phyloP scores from a whole-genome alignment of 768 basidiomycete species.

The Ramaria sp. region DNA sequence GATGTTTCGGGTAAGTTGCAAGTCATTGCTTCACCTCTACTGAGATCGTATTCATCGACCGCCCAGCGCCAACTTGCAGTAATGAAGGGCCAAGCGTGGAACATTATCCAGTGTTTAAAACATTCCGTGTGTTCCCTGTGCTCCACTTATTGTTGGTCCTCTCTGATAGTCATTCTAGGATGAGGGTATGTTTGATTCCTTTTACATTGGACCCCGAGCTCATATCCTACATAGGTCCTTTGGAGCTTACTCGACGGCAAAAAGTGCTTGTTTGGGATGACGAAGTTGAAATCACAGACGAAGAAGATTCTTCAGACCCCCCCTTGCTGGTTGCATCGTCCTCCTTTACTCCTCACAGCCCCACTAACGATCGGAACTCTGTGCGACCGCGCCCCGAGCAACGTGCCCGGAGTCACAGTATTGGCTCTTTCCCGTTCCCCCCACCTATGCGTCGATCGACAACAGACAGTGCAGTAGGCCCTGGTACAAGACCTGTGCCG shows the following conservation, averaged over 20 bases:
- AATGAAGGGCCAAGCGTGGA: conserved; percentile 88
- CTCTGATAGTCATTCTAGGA: conserved; percentile 35
- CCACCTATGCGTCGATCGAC: conserved; percentile 57
- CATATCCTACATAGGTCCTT: conserved; percentile 48
- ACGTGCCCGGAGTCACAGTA: conserved; percentile 12
- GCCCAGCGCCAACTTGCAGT: conserved; percentile 76
- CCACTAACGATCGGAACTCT: background rate
- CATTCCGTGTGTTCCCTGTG: conserved; percentile 45
- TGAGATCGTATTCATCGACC: background rate
- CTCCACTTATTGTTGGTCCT: background rate
- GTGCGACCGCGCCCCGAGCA: conserved; percentile 49
- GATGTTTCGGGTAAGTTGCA: conserved; percentile 67
- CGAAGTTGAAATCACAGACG: conserved; percentile 58
- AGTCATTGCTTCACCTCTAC: background rate
- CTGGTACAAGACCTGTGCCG: conserved; percentile 63
- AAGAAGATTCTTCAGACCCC: conserved; percentile 9
- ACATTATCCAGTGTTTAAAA: conserved; percentile 74
- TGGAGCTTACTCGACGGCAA: conserved; percentile 77
- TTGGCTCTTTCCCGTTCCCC: conserved; percentile 47
- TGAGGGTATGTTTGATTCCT: conserved; percentile 40
- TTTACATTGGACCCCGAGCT: conserved; percentile 5
- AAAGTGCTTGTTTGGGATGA: conserved; percentile 83
- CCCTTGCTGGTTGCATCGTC: background rate
- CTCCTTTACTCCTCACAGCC: conserved; percentile 28
- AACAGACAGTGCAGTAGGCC: conserved; percentile 40